Percentiles rank a stretch among this genome's conserved stretches.
Evolutionary conservation across 352 stramenopile species (phyloP).

Genomic region (Pythium utonaiense): DNA sequence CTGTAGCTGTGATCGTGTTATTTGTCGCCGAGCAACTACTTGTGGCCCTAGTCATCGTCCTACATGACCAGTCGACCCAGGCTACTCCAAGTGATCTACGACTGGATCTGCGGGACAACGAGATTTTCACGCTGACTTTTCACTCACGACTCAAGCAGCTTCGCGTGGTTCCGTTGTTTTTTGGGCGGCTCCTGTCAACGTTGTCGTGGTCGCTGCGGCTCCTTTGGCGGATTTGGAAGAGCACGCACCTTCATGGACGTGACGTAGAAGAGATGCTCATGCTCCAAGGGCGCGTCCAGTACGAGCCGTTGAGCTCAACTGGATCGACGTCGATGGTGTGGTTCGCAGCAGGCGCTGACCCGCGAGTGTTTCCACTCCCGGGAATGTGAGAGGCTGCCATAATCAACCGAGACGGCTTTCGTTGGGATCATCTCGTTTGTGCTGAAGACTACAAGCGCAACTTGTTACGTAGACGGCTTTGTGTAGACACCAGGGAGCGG

Average conservation of each 20-base stretch:
- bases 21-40: conserved; percentile 11
- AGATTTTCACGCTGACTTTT: conserved; percentile 9
- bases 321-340: neutral
- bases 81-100: neutral
- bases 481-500: too few species aligned
- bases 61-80: neutral
- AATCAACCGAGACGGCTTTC: too few species aligned
- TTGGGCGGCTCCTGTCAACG: conserved; percentile 11
- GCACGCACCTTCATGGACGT: neutral
- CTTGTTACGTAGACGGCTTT: too few species aligned
- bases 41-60: neutral
- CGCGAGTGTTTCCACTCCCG: too few species aligned
- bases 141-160: conserved; percentile 1
- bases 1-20: conserved; percentile 2
- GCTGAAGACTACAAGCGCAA: too few species aligned
- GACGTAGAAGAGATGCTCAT: conserved; percentile 2
- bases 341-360: too few species aligned
- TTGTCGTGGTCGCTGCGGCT: conserved; percentile 18
- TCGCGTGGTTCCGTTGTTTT: conserved; percentile 10
- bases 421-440: too few species aligned
- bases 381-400: too few species aligned
- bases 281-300: conserved; percentile 16
- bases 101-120: conserved; percentile 1
- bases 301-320: neutral
- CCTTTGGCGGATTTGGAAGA: conserved; percentile 13